Evolutionary conservation across 2,329 filamentous ascomycete species (phyloP), one percentile per base, ranked within the genome.

Genomic region (Coleophoma crateriformis): DNA sequence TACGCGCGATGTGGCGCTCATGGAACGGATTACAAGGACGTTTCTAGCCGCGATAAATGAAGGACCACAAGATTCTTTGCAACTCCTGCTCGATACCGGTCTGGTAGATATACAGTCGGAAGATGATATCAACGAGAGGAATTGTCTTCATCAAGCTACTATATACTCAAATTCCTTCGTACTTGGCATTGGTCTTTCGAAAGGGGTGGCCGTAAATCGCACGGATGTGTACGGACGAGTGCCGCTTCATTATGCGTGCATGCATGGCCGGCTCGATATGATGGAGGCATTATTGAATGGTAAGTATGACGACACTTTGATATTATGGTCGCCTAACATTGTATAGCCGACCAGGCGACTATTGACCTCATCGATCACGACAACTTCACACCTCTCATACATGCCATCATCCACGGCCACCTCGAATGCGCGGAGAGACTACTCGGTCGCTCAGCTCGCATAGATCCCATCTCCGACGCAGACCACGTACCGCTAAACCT

Each of bases 121-220:
- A 61, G 94, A 99, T 65, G 91, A 96, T 61, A 97, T 99, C 67
- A 99, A 97, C 61, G 92, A 96, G 71, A 81, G 94, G 38, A 99
- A 96, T 62, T 96, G 91, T 63, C 76, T 99, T 43, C 94, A 99
- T 61, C 94, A 97, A 69, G 89, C 94, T n/a, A 87, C 91, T 1
- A 96, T 97, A 47, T 95, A 95, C 53, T 91, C 91, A 17, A 91
- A 91, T 61, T 71, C 79, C 10, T 85, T 88, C 58, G 87, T 96
- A 32, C 73, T 97, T 51, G 74, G 81, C 46, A 83, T 87, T 56
- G 91, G 87, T 4, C 73, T 99, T n/a, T 73, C 79, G 1, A 82
- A 79, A 42, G 82, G 81, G 4, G 90, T 96, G 33, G 84, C 91
- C 54, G 84, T 90, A 20, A 83, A 83, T 50, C 79, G 88, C 46